A percentile compares a stretch with the other conserved stretches of the same genome.
These are phyloP conservation scores for Gracilaria gracilis DNA, from an alignment of 23 red algal species.

Conservation along the genomic window DNA sequence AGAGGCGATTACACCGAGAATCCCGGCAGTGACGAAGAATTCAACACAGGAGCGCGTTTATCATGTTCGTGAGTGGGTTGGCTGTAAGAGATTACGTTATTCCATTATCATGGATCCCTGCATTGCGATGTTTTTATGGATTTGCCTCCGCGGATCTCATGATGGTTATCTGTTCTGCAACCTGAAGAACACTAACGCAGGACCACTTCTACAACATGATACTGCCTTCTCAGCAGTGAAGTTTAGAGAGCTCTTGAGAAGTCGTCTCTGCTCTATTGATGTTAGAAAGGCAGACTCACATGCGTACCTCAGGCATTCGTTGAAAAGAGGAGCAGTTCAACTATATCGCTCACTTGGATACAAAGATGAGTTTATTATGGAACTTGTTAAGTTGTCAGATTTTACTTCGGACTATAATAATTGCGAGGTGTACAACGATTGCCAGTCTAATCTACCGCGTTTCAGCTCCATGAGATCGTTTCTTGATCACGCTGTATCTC, in stretches of 20 bases:
- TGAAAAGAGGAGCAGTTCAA: constrained; percentile 32
- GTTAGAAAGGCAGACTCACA: neutral
- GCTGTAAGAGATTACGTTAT: neutral
- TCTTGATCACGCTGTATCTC: no score
- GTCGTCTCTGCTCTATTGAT: neutral
- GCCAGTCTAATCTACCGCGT: no score
- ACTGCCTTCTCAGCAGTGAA: neutral
- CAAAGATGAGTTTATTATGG: no score
- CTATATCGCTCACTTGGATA: constrained; percentile 29
- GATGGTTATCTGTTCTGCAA: neutral
- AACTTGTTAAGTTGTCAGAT: no score
- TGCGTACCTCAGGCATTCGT: constrained; percentile 21
- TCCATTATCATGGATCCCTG: constrained; percentile 2
- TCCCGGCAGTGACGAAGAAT: neutral
- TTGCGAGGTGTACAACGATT: no score
- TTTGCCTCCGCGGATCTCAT: no score
- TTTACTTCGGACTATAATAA: no score
- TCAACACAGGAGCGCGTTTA: neutral
- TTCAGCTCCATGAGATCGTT: no score
- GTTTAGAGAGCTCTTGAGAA: neutral
- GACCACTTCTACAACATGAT: neutral
- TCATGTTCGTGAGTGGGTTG: neutral
- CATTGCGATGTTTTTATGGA: neutral
- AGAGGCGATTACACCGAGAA: neutral
- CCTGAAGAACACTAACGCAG: neutral